phyloP scores from a whole-genome alignment of 1,284 basidiomycete species.

The Dichomitus squalens region DNA sequence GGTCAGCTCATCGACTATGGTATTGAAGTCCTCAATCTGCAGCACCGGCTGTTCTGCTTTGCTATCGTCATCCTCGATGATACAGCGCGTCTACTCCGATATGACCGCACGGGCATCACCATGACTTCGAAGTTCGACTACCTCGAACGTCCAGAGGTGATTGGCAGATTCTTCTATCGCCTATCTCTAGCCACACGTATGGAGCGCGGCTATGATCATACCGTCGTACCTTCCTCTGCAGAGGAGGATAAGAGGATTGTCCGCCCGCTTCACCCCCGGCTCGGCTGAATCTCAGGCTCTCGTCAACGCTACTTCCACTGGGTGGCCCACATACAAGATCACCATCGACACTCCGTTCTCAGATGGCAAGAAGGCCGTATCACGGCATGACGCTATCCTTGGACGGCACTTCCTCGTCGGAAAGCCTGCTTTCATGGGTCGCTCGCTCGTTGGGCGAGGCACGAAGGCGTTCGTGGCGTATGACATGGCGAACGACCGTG shows the following conservation, averaged over 20 bases:
- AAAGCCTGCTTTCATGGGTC: neutral
- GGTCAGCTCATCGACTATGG: neutral
- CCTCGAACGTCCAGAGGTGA: constrained; percentile 3
- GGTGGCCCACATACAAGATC: neutral
- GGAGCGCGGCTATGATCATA: neutral
- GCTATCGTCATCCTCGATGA: neutral
- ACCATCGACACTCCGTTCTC: neutral
- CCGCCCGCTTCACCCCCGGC: too few relatives aligned
- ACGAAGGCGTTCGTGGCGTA: neutral
- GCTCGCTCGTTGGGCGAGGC: neutral
- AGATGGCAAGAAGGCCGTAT: neutral
- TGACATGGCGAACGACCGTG: neutral
- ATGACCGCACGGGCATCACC: neutral
- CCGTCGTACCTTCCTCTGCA: neutral
- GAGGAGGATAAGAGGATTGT: neutral
- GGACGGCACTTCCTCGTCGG: neutral
- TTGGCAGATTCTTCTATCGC: constrained; percentile 18
- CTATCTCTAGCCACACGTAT: neutral
- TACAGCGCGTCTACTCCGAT: neutral
- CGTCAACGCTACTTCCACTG: neutral
- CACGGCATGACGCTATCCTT: neutral
- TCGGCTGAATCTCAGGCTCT: neutral
- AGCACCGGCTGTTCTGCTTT: neutral
- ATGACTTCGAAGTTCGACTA: constrained; percentile 8
- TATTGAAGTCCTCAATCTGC: neutral